Evolutionary conservation across 2,329 filamentous ascomycete genomes (phyloP).

Genomic region (Fusarium marasasianum): DNA sequence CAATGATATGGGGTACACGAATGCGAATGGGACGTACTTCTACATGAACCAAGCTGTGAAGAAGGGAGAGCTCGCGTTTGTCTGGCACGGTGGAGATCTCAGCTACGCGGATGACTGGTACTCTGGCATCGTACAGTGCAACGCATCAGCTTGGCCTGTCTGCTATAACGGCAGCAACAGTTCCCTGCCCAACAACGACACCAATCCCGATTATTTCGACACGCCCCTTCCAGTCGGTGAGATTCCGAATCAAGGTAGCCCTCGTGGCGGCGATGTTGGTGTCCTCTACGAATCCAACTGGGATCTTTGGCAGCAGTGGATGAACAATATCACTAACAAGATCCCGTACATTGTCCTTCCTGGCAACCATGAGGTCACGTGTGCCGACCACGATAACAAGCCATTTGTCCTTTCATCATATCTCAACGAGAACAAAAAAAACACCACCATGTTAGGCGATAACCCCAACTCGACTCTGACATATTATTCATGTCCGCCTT

Average conservation of each 20-base stretch:
- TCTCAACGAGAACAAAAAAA: background rate
- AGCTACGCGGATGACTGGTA: constrained; percentile 11
- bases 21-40: background rate
- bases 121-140: background rate
- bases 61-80: background rate
- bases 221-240: background rate
- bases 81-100: background rate
- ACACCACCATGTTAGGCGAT: background rate
- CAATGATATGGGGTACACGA: background rate
- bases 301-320: constrained; percentile 14
- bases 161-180: background rate
- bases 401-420: background rate
- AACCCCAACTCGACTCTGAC: background rate
- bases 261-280: background rate
- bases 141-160: background rate
- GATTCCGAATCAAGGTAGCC: background rate
- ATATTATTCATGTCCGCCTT: background rate
- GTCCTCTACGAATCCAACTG: constrained; percentile 5
- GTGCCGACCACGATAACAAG: background rate
- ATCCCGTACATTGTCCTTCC: background rate
- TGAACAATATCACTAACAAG: background rate
- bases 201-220: background rate
- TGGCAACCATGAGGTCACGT: background rate
- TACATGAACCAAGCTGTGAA: background rate
- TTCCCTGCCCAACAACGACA: background rate